Percentiles rank a stretch among this genome's conserved stretches.
Evolutionary conservation across 495 filamentous ascomycete genomes (phyloP).

Genomic region (Usnea hakonensis): DNA sequence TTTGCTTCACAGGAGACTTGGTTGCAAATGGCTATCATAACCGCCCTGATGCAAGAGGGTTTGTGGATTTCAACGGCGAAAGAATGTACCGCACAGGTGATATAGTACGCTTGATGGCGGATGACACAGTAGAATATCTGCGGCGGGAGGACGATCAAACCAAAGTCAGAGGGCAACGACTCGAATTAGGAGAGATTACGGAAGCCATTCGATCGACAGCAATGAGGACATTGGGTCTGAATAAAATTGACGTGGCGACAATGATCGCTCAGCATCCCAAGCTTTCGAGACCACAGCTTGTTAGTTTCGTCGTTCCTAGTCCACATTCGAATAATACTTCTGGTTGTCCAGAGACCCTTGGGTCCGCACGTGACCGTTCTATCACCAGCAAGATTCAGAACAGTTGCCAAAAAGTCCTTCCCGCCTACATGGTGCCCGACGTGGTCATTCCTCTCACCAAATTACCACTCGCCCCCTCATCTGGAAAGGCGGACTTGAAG

Average conservation of each 20-base stretch:
- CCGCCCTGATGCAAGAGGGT: conserved; percentile 49
- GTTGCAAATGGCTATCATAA: conserved; percentile 87
- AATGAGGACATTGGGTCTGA: conserved; percentile 26
- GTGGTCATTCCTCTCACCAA: conserved; percentile 38
- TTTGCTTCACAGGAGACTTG: conserved; percentile 77
- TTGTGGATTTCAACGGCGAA: conserved; percentile 33
- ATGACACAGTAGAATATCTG: conserved; percentile 52
- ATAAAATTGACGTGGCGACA: conserved; percentile 28
- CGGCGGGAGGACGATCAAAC: conserved; percentile 71
- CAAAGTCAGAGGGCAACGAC: conserved; percentile 68
- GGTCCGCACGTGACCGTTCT: background rate
- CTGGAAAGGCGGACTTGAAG: conserved; percentile 46
- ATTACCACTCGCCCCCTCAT: conserved; percentile 36
- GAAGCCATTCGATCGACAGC: conserved; percentile 40
- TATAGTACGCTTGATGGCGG: conserved; percentile 38
- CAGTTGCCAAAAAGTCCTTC: conserved; percentile 37
- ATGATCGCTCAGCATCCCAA: conserved; percentile 38
- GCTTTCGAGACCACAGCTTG: conserved; percentile 37
- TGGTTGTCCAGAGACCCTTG: background rate
- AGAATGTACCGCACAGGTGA: conserved; percentile 46
- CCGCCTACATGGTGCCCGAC: conserved; percentile 50
- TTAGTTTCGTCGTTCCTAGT: conserved; percentile 32
- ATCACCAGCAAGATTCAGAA: conserved; percentile 17
- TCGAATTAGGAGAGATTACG: conserved; percentile 71
- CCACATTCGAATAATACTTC: background rate